Conservation (phyloP, 2,329 filamentous ascomycete genomes). For the Verticillium nonalfalfae region DNA sequence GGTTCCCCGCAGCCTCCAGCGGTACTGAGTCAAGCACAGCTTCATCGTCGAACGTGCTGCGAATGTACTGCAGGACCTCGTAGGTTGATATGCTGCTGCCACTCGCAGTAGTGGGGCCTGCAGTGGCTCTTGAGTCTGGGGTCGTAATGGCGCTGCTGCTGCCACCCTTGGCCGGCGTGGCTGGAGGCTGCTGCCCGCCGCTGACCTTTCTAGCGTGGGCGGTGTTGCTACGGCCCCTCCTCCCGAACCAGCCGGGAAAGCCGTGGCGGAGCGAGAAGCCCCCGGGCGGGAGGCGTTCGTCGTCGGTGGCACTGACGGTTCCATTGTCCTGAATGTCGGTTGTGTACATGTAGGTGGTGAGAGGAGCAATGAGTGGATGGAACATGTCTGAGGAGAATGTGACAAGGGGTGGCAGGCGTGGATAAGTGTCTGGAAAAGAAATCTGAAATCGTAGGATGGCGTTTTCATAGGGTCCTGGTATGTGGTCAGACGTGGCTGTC, state of each 20-base stretch:
- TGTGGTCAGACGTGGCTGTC: slow-evolving; percentile 3
- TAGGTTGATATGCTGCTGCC: slow-evolving; percentile 33
- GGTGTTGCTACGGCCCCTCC: slow-evolving; percentile 36
- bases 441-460: slow-evolving; percentile 87
- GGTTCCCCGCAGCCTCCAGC: slow-evolving; percentile 77
- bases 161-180: slow-evolving; percentile 16
- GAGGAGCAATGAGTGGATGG: slow-evolving; percentile 84
- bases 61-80: slow-evolving; percentile 73
- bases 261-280: slow-evolving; percentile 87
- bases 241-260: slow-evolving; percentile 85
- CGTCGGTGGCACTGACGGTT: slow-evolving; percentile 76
- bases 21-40: slow-evolving; percentile 71
- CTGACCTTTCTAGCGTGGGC: slow-evolving; percentile 33
- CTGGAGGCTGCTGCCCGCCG: slow-evolving; percentile 20
- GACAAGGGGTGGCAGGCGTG: slow-evolving; percentile 71
- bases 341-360: slow-evolving; percentile 92
- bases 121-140: slow-evolving; percentile 22
- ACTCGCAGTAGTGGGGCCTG: slow-evolving; percentile 8
- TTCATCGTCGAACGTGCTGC: slow-evolving; percentile 74
- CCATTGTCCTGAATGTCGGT: slow-evolving; percentile 69
- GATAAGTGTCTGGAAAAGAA: slow-evolving; percentile 77
- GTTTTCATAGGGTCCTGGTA: slow-evolving; percentile 76
- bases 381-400: slow-evolving; percentile 92
- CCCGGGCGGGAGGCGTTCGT: slow-evolving; percentile 77
- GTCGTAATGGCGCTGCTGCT: slow-evolving; percentile 17